Percentiles rank a stretch among this genome's conserved stretches.
Conservation (phyloP, 306 rosid genomes). For the Vicia villosa region DNA sequence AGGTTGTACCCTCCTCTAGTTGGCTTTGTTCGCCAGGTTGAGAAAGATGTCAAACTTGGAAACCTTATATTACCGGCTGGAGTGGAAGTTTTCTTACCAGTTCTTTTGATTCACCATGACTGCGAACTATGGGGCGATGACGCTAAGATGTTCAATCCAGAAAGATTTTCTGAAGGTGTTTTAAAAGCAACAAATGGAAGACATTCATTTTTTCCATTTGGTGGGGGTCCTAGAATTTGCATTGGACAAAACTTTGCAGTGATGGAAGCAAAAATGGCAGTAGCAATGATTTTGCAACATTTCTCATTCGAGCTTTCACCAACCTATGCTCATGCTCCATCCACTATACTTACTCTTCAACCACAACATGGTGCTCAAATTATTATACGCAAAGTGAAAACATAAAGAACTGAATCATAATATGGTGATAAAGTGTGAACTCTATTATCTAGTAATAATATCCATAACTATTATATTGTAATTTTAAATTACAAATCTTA, state of each 20-base stretch:
- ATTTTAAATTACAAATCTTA: no score
- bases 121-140: slow-evolving; percentile 37
- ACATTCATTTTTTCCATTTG: slow-evolving; percentile 38
- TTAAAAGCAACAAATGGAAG: slow-evolving; percentile 28
- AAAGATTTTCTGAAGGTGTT: slow-evolving; percentile 59
- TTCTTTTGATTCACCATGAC: neutral
- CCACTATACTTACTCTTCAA: no score
- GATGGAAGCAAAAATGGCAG: no score
- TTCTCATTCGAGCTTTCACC: no score
- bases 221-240: no score
- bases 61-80: slow-evolving; percentile 35
- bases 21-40: neutral
- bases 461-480: neutral
- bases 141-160: slow-evolving; percentile 58
- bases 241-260: no score
- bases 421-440: neutral
- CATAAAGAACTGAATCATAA: neutral
- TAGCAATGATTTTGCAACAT: no score
- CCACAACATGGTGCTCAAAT: no score
- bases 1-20: neutral
- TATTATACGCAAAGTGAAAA: slow-evolving; percentile 9
- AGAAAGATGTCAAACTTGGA: slow-evolving; percentile 5
- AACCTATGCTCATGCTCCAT: no score
- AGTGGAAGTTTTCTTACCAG: slow-evolving; percentile 7
- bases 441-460: neutral